phyloP scores from a whole-genome alignment of 2,329 filamentous ascomycete species.

The Beauveria bassiana region DNA sequence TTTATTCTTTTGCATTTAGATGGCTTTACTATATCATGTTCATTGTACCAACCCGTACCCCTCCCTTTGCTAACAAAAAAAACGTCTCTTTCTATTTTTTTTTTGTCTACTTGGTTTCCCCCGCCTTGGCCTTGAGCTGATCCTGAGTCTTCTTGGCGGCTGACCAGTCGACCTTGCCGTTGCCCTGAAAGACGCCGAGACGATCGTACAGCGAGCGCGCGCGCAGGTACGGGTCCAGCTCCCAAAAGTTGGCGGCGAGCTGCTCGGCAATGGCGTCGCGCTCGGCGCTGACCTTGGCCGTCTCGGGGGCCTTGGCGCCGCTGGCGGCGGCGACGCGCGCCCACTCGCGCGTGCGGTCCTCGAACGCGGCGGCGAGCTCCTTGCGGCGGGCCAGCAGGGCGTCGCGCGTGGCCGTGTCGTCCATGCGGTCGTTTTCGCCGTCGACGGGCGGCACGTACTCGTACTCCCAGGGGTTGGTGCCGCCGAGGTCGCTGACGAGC shows the following conservation, averaged over 20 bases:
- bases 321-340: slow-evolving; percentile 34
- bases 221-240: slow-evolving; percentile 71
- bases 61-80: not conserved
- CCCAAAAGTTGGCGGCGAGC: slow-evolving; percentile 71
- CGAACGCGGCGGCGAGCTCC: slow-evolving; percentile 57
- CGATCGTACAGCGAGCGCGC: slow-evolving; percentile 75
- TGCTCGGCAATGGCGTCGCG: slow-evolving; percentile 51
- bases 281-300: slow-evolving; percentile 40
- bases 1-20: not conserved
- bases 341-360: slow-evolving; percentile 67
- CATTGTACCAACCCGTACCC: not conserved
- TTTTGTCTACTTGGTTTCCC: not conserved
- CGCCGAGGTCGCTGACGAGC: slow-evolving; percentile 71
- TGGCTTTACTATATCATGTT: not conserved
- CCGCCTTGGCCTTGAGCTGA: slow-evolving; percentile 6
- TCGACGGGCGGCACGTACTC: slow-evolving; percentile 63
- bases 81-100: too few species aligned
- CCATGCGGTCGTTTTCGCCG: slow-evolving; percentile 65
- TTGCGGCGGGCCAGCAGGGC: slow-evolving; percentile 53
- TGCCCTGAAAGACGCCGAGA: slow-evolving; percentile 56
- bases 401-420: slow-evolving; percentile 51
- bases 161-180: slow-evolving; percentile 60
- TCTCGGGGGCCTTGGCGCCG: slow-evolving; percentile 33
- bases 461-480: slow-evolving; percentile 74
- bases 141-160: slow-evolving; percentile 25